Evolutionary conservation across 1,139 yeast genomes (phyloP).

Genomic region (Magnusiomyces fungicola): DNA sequence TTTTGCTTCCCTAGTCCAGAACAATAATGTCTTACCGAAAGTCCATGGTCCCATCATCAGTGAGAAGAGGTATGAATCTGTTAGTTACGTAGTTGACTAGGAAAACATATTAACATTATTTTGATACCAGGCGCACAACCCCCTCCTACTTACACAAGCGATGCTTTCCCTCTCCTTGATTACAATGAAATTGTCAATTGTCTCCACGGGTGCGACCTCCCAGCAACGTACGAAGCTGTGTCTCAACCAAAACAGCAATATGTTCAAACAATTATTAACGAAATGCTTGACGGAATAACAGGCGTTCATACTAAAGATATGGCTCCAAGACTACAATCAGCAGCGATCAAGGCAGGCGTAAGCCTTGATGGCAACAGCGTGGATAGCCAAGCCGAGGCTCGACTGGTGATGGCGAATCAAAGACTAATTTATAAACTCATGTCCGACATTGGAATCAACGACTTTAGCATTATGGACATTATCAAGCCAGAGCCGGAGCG

Average conservation of each 20-base stretch:
- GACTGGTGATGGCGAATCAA: slow-evolving; percentile 48
- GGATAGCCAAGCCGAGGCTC: slow-evolving; percentile 26
- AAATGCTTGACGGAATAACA: slow-evolving; percentile 62
- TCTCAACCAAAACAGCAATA: slow-evolving; percentile 59
- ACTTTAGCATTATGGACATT: slow-evolving; percentile 65
- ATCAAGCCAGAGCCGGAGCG: slow-evolving; percentile 64
- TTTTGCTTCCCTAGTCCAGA: too few relatives aligned
- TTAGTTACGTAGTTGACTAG: too few relatives aligned
- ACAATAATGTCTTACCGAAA: too few relatives aligned
- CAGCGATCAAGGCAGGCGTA: slow-evolving; percentile 21
- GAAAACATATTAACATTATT: too few relatives aligned
- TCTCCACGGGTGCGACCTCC: slow-evolving; percentile 49
- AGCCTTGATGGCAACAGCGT: slow-evolving; percentile 25
- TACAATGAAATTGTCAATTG: slow-evolving; percentile 55
- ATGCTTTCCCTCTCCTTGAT: slow-evolving; percentile 59
- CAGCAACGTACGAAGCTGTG: slow-evolving; percentile 57
- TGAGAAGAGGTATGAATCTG: too few relatives aligned
- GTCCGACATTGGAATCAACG: slow-evolving; percentile 67
- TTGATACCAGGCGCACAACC: too few relatives aligned
- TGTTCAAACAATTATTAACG: slow-evolving; percentile 56
- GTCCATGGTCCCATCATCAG: too few relatives aligned
- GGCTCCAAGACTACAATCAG: slow-evolving; percentile 29
- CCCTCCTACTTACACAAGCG: slow-evolving; percentile 18
- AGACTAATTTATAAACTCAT: slow-evolving; percentile 56
- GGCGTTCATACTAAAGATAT: slow-evolving; percentile 49